A percentile compares a stretch with the other conserved stretches of the same genome.
Conservation (phyloP, 345 rosid species). For the Moricandia arvensis region DNA sequence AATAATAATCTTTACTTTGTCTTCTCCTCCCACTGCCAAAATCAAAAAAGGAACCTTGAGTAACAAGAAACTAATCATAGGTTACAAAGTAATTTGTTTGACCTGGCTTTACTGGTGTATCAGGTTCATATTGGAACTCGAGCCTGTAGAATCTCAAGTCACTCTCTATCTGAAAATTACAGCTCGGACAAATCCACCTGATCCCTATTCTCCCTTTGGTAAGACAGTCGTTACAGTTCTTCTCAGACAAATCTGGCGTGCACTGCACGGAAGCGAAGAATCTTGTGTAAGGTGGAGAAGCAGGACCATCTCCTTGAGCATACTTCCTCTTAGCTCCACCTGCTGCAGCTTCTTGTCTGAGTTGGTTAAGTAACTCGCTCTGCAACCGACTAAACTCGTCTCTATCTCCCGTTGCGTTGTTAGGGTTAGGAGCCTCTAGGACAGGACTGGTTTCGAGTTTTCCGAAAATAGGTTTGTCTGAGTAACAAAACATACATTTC, state of each 20-base stretch:
- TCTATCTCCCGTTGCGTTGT: background rate
- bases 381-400: constrained; percentile 8
- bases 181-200: constrained; percentile 27
- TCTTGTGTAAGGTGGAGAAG: no score
- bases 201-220: constrained; percentile 10
- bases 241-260: no score
- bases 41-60: background rate
- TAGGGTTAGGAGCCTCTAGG: background rate
- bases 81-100: background rate
- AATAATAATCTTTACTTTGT: background rate
- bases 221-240: no score
- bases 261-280: no score
- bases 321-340: no score
- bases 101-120: background rate
- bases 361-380: constrained; percentile 8
- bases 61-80: background rate
- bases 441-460: background rate
- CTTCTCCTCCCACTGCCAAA: background rate
- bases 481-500: constrained; percentile 29
- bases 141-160: constrained; percentile 7
- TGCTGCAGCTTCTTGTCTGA: no score
- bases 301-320: no score
- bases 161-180: constrained; percentile 18
- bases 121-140: constrained; percentile 15
- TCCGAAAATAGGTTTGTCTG: background rate